A percentile compares a stretch with the other conserved stretches of the same genome.
These are phyloP conservation scores for Daedalea quercina DNA, from an alignment of 768 basidiomycete species.

Conservation along the genomic window DNA sequence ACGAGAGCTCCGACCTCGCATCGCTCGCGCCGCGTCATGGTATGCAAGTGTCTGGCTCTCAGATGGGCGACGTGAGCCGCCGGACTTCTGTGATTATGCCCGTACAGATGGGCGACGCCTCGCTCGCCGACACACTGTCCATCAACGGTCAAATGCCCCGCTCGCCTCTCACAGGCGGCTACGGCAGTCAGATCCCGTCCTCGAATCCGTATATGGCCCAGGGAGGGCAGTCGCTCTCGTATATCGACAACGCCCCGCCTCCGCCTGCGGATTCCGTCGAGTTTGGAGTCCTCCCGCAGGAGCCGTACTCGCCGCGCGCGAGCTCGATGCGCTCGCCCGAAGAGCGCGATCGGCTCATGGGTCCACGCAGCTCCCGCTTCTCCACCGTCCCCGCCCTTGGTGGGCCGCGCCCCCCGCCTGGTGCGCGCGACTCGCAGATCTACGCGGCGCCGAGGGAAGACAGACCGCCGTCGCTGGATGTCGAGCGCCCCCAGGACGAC, in stretches of 20 bases:
- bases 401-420: slow-evolving; percentile 18
- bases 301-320: slow-evolving; percentile 8
- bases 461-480: slow-evolving; percentile 19
- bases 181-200: not conserved
- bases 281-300: slow-evolving; percentile 15
- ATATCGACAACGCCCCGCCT: not conserved
- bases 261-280: slow-evolving; percentile 11
- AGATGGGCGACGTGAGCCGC: not conserved
- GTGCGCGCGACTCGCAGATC: slow-evolving; percentile 1
- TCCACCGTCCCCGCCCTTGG: slow-evolving; percentile 60
- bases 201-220: not conserved
- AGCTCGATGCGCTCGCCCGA: slow-evolving; percentile 11
- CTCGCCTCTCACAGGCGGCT: not conserved
- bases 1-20: not conserved
- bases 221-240: not conserved
- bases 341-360: slow-evolving; percentile 1
- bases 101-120: not conserved
- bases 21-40: not conserved
- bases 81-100: not conserved
- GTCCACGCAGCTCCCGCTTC: slow-evolving; percentile 42
- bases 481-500: slow-evolving; percentile 18
- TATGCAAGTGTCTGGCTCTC: not conserved
- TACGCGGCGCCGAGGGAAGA: slow-evolving; percentile 17
- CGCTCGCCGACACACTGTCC: not conserved
- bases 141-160: not conserved